Percentiles rank a stretch among this genome's conserved stretches.
phyloP scores from a whole-genome alignment of 768 basidiomycete species.

The Tricholomella constricta region DNA sequence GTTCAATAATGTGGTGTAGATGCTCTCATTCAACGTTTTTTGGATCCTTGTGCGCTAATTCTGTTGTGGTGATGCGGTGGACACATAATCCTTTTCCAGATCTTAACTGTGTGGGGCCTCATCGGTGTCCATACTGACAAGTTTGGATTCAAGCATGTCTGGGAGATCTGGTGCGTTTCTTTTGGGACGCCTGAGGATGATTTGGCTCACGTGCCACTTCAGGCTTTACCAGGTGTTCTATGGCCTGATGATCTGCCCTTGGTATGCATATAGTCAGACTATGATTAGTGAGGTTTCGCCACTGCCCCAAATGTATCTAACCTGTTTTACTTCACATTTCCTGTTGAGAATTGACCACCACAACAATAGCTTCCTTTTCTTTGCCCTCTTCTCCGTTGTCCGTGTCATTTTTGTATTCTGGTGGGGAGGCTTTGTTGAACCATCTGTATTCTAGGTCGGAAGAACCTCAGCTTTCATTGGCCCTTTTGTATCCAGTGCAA shows the following conservation, averaged over 20 bases:
- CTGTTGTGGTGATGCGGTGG: not conserved
- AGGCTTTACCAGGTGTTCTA: slow-evolving; percentile 74
- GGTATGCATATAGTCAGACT: slow-evolving; percentile 82
- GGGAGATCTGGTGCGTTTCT: slow-evolving; percentile 70
- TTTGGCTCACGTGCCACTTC: not conserved
- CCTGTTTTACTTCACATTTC: not conserved
- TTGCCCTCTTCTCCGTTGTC: slow-evolving; percentile 74
- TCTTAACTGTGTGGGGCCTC: slow-evolving; percentile 73
- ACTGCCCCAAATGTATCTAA: slow-evolving; percentile 63
- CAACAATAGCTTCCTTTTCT: slow-evolving; percentile 61
- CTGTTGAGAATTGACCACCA: slow-evolving; percentile 13
- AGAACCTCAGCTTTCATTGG: slow-evolving; percentile 81
- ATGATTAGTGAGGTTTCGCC: slow-evolving; percentile 83
- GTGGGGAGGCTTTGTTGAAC: not conserved
- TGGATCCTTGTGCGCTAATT: slow-evolving; percentile 60
- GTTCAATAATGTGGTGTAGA: slow-evolving; percentile 37
- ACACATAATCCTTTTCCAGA: slow-evolving; percentile 33
- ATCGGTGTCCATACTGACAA: slow-evolving; percentile 73
- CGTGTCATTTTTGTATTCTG: slow-evolving; percentile 9
- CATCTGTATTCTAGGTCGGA: slow-evolving; percentile 46
- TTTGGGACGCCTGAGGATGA: not conserved
- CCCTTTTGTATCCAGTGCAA: slow-evolving; percentile 73
- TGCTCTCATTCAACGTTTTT: slow-evolving; percentile 70
- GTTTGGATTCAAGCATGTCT: slow-evolving; percentile 82
- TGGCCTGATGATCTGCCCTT: slow-evolving; percentile 74